Conservation (phyloP, 176 grass and related monocot species). For the Bolboschoenus planiculmis region DNA sequence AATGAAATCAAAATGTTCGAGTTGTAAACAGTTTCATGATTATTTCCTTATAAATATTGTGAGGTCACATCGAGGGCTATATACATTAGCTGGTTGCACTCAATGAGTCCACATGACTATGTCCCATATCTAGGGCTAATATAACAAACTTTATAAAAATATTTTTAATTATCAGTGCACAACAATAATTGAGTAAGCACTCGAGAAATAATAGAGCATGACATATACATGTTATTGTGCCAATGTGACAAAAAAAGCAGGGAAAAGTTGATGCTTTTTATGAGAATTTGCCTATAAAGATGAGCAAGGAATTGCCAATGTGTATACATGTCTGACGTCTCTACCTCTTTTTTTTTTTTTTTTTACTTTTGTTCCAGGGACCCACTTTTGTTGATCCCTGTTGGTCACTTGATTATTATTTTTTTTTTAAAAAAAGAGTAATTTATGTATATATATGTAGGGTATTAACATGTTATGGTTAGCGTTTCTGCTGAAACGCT, state of each 20-base stretch:
- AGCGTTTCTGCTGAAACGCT: no score
- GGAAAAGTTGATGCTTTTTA: neutral
- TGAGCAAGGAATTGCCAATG: no score
- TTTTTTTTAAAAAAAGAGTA: no score
- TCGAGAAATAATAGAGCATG: neutral
- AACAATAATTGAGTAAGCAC: neutral
- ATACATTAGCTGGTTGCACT: constrained; percentile 16
- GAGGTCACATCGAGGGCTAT: neutral
- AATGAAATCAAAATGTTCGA: neutral
- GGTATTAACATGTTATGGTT: no score
- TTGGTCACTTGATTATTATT: no score
- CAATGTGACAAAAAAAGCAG: neutral
- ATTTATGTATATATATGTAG: no score
- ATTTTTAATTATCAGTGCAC: neutral
- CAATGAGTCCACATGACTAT: constrained; percentile 19
- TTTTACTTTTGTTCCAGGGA: no score
- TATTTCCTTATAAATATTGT: neutral
- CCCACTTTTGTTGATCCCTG: no score
- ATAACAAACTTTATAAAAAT: neutral
- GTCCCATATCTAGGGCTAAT: neutral
- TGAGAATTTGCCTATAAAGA: no score
- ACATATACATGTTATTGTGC: neutral
- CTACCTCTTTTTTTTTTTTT: no score
- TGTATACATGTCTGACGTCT: no score
- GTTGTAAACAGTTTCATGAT: neutral